These are phyloP conservation scores for Blastocystis sp. DNA, from an alignment of 352 stramenopile species.

Conservation along the genomic window DNA sequence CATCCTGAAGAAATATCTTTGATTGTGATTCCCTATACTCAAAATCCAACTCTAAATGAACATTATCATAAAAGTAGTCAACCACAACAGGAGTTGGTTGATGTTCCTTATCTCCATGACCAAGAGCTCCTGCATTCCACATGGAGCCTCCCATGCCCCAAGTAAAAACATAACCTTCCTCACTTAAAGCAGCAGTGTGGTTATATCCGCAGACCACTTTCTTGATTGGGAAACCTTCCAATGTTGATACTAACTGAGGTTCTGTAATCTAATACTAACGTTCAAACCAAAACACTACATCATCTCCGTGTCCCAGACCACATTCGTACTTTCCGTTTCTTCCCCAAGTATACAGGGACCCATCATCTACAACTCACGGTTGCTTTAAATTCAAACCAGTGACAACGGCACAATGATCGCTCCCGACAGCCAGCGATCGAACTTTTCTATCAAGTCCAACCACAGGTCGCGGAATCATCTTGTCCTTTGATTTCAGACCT, in stretches of 20 bases:
- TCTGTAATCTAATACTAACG: neutral
- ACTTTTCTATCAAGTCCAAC: constrained; percentile 9
- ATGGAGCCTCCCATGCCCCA: constrained; percentile 8
- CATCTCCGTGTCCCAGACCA: constrained; percentile 14
- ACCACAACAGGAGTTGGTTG: constrained; percentile 49
- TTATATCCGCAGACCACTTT: constrained; percentile 23
- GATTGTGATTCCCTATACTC: constrained; percentile 1
- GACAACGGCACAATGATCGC: neutral
- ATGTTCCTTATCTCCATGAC: neutral
- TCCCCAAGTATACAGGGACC: constrained; percentile 43
- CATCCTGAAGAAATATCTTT: neutral
- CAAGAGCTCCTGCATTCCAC: neutral
- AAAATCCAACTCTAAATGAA: neutral
- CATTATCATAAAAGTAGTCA: constrained; percentile 51
- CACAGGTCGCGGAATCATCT: neutral
- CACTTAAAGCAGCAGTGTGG: constrained; percentile 26
- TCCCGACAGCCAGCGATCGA: neutral
- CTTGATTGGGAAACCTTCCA: constrained; percentile 31
- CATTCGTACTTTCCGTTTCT: constrained; percentile 25
- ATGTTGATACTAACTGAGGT: neutral
- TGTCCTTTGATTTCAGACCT: neutral
- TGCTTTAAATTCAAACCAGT: neutral
- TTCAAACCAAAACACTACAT: neutral
- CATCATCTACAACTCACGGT: neutral
- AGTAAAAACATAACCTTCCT: constrained; percentile 28